Evolutionary conservation across 495 filamentous ascomycete genomes (phyloP).

Genomic region (Rhypophila decipiens): DNA sequence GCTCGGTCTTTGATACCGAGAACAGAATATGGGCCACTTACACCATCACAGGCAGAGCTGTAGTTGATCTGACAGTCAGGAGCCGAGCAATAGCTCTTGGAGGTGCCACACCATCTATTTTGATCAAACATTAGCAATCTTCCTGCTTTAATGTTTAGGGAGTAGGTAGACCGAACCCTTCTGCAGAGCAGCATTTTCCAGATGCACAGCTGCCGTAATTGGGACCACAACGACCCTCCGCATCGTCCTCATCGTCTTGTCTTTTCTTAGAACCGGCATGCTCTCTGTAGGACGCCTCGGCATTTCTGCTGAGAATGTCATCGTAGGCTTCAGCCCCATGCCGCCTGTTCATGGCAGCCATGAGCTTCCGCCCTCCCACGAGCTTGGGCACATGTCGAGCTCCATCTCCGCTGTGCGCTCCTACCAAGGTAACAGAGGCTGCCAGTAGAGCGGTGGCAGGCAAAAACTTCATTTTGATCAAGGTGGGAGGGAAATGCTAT

Average conservation of each 20-base stretch:
- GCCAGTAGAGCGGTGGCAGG: slow-evolving; percentile 17
- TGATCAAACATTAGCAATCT: too few relatives aligned
- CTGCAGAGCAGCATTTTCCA: slow-evolving; percentile 58
- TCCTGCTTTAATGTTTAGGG: slow-evolving; percentile 6
- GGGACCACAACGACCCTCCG: slow-evolving; percentile 38
- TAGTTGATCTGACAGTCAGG: slow-evolving; percentile 67
- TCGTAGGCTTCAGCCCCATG: slow-evolving; percentile 2
- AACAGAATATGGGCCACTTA: slow-evolving; percentile 2
- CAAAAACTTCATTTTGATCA: slow-evolving; percentile 30
- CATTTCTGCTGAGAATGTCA: slow-evolving; percentile 1
- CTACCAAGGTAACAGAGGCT: slow-evolving; percentile 15
- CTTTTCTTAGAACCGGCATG: slow-evolving; percentile 7
- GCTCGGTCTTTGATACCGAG: not conserved
- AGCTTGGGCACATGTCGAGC: slow-evolving; percentile 29
- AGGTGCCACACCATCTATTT: slow-evolving; percentile 55
- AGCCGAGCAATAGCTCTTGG: slow-evolving; percentile 55
- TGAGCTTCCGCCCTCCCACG: slow-evolving; percentile 28
- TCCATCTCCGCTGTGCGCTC: slow-evolving; percentile 24
- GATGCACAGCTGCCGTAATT: slow-evolving; percentile 44
- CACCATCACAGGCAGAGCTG: slow-evolving; percentile 58
- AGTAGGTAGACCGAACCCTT: slow-evolving; percentile 40
- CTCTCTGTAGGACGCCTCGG: slow-evolving; percentile 3
- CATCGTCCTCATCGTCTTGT: slow-evolving; percentile 17
- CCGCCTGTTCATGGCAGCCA: slow-evolving; percentile 21
- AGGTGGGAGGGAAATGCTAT: not conserved